Conservation (phyloP, 2,329 filamentous ascomycete genomes). For the Paecilomyces variotii region DNA sequence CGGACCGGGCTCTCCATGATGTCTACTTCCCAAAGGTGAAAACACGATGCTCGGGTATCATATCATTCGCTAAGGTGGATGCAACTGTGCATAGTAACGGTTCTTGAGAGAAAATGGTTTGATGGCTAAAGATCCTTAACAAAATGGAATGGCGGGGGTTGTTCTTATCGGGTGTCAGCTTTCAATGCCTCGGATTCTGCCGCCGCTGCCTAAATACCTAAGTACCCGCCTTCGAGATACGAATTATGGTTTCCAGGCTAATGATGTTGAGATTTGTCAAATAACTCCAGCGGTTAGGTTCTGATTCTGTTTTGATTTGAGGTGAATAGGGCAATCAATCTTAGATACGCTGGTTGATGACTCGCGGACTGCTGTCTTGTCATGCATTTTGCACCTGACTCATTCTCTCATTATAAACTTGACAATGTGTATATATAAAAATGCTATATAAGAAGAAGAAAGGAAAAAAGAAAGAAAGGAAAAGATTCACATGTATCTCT, state of each 20-base stretch:
- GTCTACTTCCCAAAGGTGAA: not conserved
- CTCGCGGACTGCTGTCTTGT: not conserved
- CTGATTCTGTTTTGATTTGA: not conserved
- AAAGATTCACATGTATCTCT: not conserved
- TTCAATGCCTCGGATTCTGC: no score
- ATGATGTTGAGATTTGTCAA: no score
- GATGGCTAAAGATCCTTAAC: not conserved
- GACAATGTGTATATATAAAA: no score
- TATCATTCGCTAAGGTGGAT: not conserved
- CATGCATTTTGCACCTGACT: not conserved
- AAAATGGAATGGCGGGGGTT: not conserved
- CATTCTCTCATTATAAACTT: not conserved
- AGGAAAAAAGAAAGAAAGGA: no score
- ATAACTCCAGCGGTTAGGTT: no score
- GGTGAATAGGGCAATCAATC: not conserved
- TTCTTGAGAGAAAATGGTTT: not conserved
- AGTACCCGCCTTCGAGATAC: no score
- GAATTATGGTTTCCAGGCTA: no score
- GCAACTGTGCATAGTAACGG: not conserved
- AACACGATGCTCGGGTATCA: not conserved
- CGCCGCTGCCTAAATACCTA: no score
- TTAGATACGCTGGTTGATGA: no score
- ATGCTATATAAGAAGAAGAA: no score
- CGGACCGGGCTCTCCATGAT: not conserved
- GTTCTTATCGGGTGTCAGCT: not conserved